Percentiles rank a stretch among this genome's conserved stretches.
These are phyloP conservation scores for Physaria fendleri DNA, from an alignment of 345 rosid species.

Conservation along the genomic window DNA sequence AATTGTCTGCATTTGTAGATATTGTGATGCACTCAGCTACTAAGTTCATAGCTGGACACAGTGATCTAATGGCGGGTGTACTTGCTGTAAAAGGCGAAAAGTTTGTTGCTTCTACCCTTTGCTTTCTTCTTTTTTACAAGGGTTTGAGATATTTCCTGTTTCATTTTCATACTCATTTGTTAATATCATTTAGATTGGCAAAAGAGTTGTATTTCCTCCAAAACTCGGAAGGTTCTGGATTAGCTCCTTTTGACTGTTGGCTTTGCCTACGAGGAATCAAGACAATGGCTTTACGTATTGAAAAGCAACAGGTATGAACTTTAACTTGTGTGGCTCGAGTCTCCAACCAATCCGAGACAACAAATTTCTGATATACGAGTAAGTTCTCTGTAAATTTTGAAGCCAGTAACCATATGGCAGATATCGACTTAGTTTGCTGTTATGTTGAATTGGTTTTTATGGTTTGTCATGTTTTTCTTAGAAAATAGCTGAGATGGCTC, in stretches of 20 bases:
- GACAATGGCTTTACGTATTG: constrained; percentile 88
- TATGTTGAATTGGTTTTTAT: not conserved
- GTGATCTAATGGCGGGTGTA: constrained; percentile 96
- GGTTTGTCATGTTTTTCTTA: constrained; percentile 26
- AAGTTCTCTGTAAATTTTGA: not conserved
- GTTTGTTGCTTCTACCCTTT: constrained; percentile 30
- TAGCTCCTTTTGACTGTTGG: constrained; percentile 98
- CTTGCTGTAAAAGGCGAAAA: constrained; percentile 94
- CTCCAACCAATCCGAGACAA: constrained; percentile 87
- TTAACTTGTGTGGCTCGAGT: constrained; percentile 71
- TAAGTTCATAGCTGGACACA: constrained; percentile 87
- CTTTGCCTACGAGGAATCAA: constrained; percentile 84
- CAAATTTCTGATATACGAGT: constrained; percentile 82
- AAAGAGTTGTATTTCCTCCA: constrained; percentile 79
- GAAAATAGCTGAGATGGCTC: constrained; percentile 88
- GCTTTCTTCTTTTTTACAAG: not conserved
- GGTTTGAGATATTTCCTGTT: too few species aligned
- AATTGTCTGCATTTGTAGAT: constrained; percentile 40
- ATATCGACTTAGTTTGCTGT: not conserved
- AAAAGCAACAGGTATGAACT: constrained; percentile 83
- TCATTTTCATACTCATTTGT: too few species aligned
- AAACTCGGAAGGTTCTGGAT: constrained; percentile 92
- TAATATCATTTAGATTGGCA: constrained; percentile 54
- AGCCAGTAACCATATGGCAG: not conserved
- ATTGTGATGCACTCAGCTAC: constrained; percentile 98